Base-by-base conservation (phyloP, 495 filamentous ascomycete genomes). In the Aspergillus hancockii region DNA sequence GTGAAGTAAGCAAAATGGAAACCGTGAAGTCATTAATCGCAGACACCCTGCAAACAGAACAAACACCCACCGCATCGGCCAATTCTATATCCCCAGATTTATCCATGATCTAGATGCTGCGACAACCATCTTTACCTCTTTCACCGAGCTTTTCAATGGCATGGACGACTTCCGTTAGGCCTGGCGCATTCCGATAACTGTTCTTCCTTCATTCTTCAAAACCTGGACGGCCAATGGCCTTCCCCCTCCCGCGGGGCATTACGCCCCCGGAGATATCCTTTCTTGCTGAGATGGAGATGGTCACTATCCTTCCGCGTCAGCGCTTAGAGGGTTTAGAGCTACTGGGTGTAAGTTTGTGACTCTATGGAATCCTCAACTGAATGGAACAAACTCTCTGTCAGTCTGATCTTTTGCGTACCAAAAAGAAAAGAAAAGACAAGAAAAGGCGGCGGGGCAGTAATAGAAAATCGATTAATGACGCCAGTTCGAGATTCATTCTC, bases 261-360 rank as follows among this genome's bases (percentile, higher is more conserved):
- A 91, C 90, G 57, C 91, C 93, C 57, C 77, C 88, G 62, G 94
- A 98, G 77, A 88, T 97, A 45, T 90, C 92, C 66, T 98, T 98
- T 73, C 83, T 97, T 47, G 95, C 93, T 72, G 94, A 98, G 76
- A 97, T 97, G 90, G 92, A 97, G 74, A 83, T 88, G 66, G 89
- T 98, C 47, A 96, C 93, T 1, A 83, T 98, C 12, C 84, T 98
- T 41, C 94, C 94, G 54, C 91, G 94, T 31, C 93, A 97, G 71
- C 85, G 89, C 55, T 84, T 98, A 49, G 92, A 97, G 61, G 85
- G 85, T 52, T 87, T 97, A 43, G 78, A 90, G 61, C 80, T 98
- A 52, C 85, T 98, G 46, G 85, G 87, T 57, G 93, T 98, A 77
- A 78, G 87, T 84, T 52, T 58, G 23, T 54, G 1, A 16, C n/a